Base-by-base conservation (phyloP, 306 rosid genomes). In the Cucurbita argyrosperma region DNA sequence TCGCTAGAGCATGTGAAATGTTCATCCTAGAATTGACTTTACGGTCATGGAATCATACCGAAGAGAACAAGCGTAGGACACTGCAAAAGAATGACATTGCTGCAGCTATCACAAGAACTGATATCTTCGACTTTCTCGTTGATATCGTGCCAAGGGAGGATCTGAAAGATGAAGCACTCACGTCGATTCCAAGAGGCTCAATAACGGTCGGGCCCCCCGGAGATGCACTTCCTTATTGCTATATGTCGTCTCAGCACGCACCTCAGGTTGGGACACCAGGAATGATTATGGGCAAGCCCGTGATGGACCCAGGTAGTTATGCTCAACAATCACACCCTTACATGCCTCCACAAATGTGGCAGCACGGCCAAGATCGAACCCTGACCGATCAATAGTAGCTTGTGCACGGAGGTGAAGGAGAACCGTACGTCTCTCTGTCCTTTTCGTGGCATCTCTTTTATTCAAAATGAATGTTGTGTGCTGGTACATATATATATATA, bases 1-100 rank as follows among this genome's bases (percentile, higher is more conserved):
- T 85, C 53, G 89, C 92, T 55, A 82, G 86, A 81, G 92, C 92
- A 6, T 84, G 88, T n/a, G 91, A 87, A 76, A 87, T 87, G 88
- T 87, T 84, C 80, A 84, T 87, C 58, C 30, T 83, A 35, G 92
- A 87, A 71, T 75, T 87, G 82, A 87, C 92, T 66, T 73, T 87
- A 82, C 85, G 89, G 47, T 81, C 92, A n/a, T 87, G 92, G 92
- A 87, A 80, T 60, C 88, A 87, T 64, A 82, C 88, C 3, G 92
- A 85, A 52, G 89, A 85, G 83, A 87, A 87, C 77, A 87, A 87
- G 76, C 82, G 92, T 69, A 82, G 86, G 74, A 87, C 88, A 2
- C 88, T 87, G 38, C 88, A 85, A 10, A 87, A 87, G 68, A 85
- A 87, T 74, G 92, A 87, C 47, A 85, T 87, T 35, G 92, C 88